Evolutionary conservation across 176 grass and related monocot species (phyloP), one percentile per base, ranked within the genome.

Genomic region (Carex pumila): DNA sequence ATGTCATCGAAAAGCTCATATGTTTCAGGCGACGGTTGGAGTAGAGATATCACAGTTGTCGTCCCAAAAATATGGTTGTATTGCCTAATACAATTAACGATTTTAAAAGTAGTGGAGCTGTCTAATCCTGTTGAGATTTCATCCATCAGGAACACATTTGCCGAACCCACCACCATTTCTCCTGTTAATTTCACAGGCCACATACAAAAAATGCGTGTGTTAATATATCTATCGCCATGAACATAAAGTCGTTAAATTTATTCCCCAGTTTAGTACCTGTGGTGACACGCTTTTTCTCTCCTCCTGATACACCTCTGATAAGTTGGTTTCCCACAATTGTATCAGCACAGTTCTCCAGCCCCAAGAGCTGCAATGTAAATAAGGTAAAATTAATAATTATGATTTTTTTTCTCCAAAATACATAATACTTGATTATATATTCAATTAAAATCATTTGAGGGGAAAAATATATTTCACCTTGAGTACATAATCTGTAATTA

Each of bases 241-340:
- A 39, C 37, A 39, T 3, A 5, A 39, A 39, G 37, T 39, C 2
- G 37, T 39, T 39, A 39, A 39, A 39, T 39, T 39, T 39, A 39
- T 39, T 39, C 5, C 2, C 37, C 37, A 39, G 4, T 39, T 39
- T 39, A 39, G 37, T 39, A 39, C 37, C 37, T 5, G 37, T 39
- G 18, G 94, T 97, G 65, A 97, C 94, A 87, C 94, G 86, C 89
- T 97, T 97, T 71, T 87, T 97, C 70, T 93, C 91, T 71, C 94
- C 94, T 64, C 91, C 94, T 3, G 91, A 97, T 85, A 97, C 88
- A 21, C 94, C 94, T 88, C 94, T 91, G 55, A 97, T 63, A 88
- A 97, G 92, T 85, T 90, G 88, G 39, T 91, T 87, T 83, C 94
- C 94, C 45, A 97, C 89, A 0, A 97, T 78, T 81, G 91, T 97